A percentile compares a stretch with the other conserved stretches of the same genome.
These are phyloP conservation scores for Lithospermum erythrorhizon DNA, from an alignment of 257 asterid genomes.

Conservation along the genomic window DNA sequence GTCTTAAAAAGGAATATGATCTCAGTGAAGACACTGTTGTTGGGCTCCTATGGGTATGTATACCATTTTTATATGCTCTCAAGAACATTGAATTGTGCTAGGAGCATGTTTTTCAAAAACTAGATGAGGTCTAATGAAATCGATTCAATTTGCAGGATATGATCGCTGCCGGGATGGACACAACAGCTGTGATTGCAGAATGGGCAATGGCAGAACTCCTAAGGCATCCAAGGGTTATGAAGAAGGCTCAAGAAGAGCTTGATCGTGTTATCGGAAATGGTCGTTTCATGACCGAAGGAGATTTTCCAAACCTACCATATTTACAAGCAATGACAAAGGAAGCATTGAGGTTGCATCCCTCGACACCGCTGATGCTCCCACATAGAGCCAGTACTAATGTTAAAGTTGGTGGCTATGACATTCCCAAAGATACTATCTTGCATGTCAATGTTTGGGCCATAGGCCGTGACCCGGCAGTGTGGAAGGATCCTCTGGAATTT, in stretches of 20 bases:
- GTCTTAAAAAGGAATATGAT: constrained; percentile 2
- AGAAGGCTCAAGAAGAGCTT: constrained; percentile 5
- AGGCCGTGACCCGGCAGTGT: constrained; percentile 3
- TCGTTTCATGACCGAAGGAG: constrained; percentile 2
- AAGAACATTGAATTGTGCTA: background rate
- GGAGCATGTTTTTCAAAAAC: background rate
- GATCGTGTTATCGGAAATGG: constrained; percentile 1
- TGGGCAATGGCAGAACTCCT: constrained; percentile 3
- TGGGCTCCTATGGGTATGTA: constrained; percentile 5
- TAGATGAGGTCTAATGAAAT: background rate
- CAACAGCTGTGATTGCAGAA: constrained; percentile 5
- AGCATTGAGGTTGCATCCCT: constrained; percentile 2
- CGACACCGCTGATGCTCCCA: constrained; percentile 6
- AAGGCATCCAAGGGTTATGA: background rate
- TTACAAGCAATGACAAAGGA: constrained; percentile 3
- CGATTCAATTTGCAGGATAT: background rate
- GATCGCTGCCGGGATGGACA: constrained; percentile 5
- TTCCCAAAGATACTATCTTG: constrained; percentile 5
- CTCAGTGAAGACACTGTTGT: constrained; percentile 6
- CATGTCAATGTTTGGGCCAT: constrained; percentile 6
- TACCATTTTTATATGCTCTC: background rate
- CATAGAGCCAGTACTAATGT: constrained; percentile 3
- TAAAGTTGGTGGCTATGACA: constrained; percentile 6
- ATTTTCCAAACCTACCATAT: background rate
- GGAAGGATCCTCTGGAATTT: constrained; percentile 7